Evolutionary conservation across 2,329 filamentous ascomycete genomes (phyloP), one percentile per base, ranked within the genome.

Genomic region (Colletotrichum godetiae): DNA sequence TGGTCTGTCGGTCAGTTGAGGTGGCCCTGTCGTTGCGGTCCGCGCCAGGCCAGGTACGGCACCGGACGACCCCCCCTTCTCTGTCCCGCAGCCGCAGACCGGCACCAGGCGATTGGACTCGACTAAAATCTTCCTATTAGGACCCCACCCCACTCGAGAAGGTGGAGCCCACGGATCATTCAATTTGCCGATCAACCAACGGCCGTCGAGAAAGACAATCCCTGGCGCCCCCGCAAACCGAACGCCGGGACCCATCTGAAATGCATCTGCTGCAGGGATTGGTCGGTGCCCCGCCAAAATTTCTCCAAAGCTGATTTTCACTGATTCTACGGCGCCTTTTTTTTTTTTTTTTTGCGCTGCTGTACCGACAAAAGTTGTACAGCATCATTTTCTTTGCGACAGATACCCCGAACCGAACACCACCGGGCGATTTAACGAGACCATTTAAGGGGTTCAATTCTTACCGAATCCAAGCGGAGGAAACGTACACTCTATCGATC

Each of bases 251-350:
- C 24, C 67, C 67, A 57, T 65, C 33, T 71, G 22, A 49, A 61
- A 73, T 71, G 71, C 67, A 71, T 71, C 61, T 52, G 56, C 56
- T 56, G 56, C 71, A 73, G 61, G 71, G 71, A 73, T 73, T 73
- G 71, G 71, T 66, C 29, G 71, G 49, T 67, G 73, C 72, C 74
- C 74, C 74, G 72, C 74, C 73, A 72, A 75, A 75, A 74, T 75
- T 74, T 75, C 67, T 68, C 72, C 56, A 68, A 68, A 35, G 33
- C 63, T 73, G 53, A 57, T 64, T 68, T 68, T 67, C 72, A 64
- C 29, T 4, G 22, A 60, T 70, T 69, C 46, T 24, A 31, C 24
- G 13, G 33, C 8, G 33, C 8, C 7, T 27, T 27, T 27, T 62
- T 52, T 24, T 37, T 8, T 3, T n/a, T 31, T 31, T n/a, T 46